Evolutionary conservation across 805 yeast species (phyloP), one percentile per base, ranked within the genome.

Genomic region (Ogataea nakhonphanomensis): DNA sequence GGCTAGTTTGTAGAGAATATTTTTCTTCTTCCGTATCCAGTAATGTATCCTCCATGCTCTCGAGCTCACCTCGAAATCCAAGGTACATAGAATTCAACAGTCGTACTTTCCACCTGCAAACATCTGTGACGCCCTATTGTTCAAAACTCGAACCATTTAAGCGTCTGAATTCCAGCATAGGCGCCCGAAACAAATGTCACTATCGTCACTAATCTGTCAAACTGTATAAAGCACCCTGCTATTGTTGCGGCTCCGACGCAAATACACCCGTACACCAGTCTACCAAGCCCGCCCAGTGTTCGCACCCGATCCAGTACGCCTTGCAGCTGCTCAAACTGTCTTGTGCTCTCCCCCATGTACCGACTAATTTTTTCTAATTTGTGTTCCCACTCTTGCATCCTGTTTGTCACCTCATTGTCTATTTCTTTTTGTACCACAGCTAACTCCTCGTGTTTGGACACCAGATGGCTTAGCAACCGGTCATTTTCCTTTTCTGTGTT

Each of bases 171-270:
- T 9, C 50, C 50, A 26, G 32, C 14, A 30, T 46, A 46, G 8
- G 37, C 11, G 5, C 50, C 50, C 8, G 28, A 21, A n/a, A 33
- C 8, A 34, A 46, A 46, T 3, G 39, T 35, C n/a, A 37, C 8
- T 7, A 40, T 11, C 15, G 32, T 38, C 9, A 35, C 12, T 8
- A 46, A 15, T 20, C 35, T 36, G 15, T 43, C 43, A 15, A 43
- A 30, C 15, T 14, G 29, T 9, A 43, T 25, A 12, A 39, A 10
- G 22, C 29, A 38, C 9, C 49, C 43, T 6, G 38, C 9, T 7
- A 30, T 12, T 10, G 21, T 15, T 15, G 40, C 7, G 11, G 20
- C 20, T 17, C 30, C 29, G 10, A 24, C 6, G 4, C 30, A 3
- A 13, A n/a, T 24, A 9, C 25, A 21, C 15, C 44, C 36, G 39